Conservation (phyloP, 352 stramenopile genomes). For the Globisporangium rhizosaccharum region DNA sequence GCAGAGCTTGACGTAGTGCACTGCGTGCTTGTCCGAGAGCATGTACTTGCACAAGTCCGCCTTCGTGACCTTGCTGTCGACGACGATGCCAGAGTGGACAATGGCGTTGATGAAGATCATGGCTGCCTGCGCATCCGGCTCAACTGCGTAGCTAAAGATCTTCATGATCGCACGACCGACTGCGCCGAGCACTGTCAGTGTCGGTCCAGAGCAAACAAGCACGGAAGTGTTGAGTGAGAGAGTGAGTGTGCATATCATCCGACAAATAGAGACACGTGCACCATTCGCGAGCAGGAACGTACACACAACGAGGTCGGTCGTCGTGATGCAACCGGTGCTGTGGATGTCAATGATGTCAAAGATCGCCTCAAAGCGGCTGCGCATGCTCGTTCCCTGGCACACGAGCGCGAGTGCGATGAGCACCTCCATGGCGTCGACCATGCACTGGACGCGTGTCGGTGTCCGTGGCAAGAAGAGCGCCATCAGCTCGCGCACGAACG, state of each 20-base stretch:
- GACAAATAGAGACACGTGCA: neutral
- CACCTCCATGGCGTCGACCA: conserved; percentile 70
- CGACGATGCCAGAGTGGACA: conserved; percentile 23
- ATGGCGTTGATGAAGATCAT: conserved; percentile 42
- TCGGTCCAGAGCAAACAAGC: conserved; percentile 4
- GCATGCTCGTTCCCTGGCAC: conserved; percentile 53
- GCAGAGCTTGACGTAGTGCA: conserved; percentile 64
- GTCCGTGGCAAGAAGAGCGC: conserved; percentile 47
- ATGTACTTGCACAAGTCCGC: conserved; percentile 40
- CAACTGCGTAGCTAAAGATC: conserved; percentile 46
- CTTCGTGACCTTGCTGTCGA: conserved; percentile 24
- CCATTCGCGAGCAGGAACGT: conserved; percentile 1
- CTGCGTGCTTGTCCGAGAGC: conserved; percentile 39
- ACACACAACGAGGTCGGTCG: conserved; percentile 45
- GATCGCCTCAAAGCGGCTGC: conserved; percentile 59
- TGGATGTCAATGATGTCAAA: conserved; percentile 56
- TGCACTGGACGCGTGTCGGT: conserved; percentile 50
- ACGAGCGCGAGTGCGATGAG: conserved; percentile 56
- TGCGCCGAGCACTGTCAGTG: conserved; percentile 32
- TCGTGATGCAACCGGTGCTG: conserved; percentile 23
- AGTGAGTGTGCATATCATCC: neutral
- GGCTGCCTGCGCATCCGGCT: conserved; percentile 27
- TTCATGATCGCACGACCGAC: conserved; percentile 50
- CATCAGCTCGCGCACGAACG: conserved; percentile 44
- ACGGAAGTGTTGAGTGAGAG: conserved; percentile 2